These are phyloP conservation scores for Amoeboaphelidium protococcarum DNA, from an alignment of 371 early-diverging fungal species.

Conservation along the genomic window DNA sequence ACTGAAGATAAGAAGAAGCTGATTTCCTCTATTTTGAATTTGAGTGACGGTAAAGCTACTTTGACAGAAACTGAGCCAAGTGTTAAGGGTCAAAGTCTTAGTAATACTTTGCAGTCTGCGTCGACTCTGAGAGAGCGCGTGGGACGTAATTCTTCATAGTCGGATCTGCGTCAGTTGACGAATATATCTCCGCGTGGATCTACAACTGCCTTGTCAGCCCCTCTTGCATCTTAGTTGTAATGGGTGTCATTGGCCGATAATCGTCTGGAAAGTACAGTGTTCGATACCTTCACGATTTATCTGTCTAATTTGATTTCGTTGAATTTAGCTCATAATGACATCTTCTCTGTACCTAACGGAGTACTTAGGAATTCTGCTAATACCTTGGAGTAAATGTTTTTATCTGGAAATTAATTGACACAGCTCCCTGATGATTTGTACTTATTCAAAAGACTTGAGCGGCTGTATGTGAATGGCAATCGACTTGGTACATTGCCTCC, in stretches of 20 bases:
- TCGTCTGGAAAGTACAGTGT: too few relatives aligned
- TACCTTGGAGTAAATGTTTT: constrained; percentile 31
- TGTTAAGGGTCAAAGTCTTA: too few relatives aligned
- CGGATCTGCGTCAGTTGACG: too few relatives aligned
- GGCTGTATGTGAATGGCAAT: constrained; percentile 65
- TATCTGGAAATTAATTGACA: constrained; percentile 59
- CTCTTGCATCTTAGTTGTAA: too few relatives aligned
- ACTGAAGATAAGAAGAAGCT: constrained; percentile 8
- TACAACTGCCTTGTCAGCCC: too few relatives aligned
- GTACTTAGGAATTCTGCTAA: constrained; percentile 5
- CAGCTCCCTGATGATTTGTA: constrained; percentile 62
- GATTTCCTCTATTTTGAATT: constrained; percentile 6
- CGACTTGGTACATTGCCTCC: constrained; percentile 69
- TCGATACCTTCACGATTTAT: too few relatives aligned
- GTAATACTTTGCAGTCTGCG: too few relatives aligned
- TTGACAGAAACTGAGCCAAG: constrained; percentile 12
- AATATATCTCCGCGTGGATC: too few relatives aligned
- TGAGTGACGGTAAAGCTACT: constrained; percentile 6
- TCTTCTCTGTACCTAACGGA: constrained; percentile 6
- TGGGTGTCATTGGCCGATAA: too few relatives aligned
- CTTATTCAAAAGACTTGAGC: constrained; percentile 28
- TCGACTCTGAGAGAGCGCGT: too few relatives aligned
- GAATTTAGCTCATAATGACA: constrained; percentile 6
- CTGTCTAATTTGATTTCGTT: constrained; percentile 7
- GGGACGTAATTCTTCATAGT: too few relatives aligned